Base-by-base conservation (phyloP, 345 rosid species). In the Alliaria petiolata region DNA sequence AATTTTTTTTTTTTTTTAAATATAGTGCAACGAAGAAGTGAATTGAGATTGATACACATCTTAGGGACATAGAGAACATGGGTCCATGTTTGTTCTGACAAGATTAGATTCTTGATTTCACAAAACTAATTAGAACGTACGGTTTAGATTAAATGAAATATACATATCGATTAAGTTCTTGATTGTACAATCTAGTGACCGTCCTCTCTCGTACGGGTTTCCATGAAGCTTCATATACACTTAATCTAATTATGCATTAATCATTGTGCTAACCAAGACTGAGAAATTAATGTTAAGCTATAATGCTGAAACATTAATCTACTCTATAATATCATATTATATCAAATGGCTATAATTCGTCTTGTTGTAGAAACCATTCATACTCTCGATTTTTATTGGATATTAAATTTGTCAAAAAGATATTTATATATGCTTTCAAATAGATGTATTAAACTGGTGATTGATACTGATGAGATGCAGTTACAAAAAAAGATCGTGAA, bases 21-120 rank as follows among this genome's bases (percentile, higher is more conserved):
- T 14, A 69, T 15, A 7, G 65, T 14, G 58, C 25, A 70, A 78
- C 71, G 79, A 69, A 40, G 78, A 50, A 52, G 69, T 53, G 56
- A 81, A 60, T 58, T 26, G 45, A 62, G 66, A 57, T 75, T 71
- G 81, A 47, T 64, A 58, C 68, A 65, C 67, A 76, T 62, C 70
- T 79, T 65, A 14, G 70, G 49, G 79, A 79, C 78, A 80, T 65
- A 35, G 65, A 42, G 77, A 76, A 45, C 81, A 65, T 44, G 69
- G 71, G 52, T 72, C 74, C 75, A 75, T 79, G 79, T 70, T 81
- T 63, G 40, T 50, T 81, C 81, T 78, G 83, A 47, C 76, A 69
- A 56, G 53, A 62, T 62, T 68, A 69, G 63, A 69, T 76, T 69
- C 70, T 76, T 22, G 71, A 62, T 62, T 69, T 69, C 65, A 63